Evolutionary conservation across 2,329 filamentous ascomycete species (phyloP), one percentile per base, ranked within the genome.

Genomic region (Fusarium napiforme): DNA sequence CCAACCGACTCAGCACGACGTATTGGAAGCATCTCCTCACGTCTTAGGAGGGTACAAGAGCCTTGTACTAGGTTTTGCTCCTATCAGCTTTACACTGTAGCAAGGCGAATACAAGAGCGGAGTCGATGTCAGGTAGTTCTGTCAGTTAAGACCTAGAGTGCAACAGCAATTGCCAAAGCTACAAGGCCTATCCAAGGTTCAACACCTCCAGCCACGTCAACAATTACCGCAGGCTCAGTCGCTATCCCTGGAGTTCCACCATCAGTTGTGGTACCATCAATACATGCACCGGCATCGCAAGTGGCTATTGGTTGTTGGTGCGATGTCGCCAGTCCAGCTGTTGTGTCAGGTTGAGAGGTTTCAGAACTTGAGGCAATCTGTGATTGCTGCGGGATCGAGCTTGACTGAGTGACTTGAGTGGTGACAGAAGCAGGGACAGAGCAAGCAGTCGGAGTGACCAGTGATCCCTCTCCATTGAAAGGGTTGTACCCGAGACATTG

Each of bases 401-500:
- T 40, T 11, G 45, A n/a, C 12, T 26, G 19, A 5, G 52, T 60
- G 4, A 40, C 9, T 16, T 40, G n/a, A 5, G 18, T 23, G 3
- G 16, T 42, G 12, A 34, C 39, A 7, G 64, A 67, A 16, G 28
- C 4, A 5, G 56, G 32, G 11, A 45, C 42, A 6, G 64, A 69
- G 30, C 66, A 69, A 15, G 21, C 64, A 9, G 64, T 69, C 1
- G 64, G 64, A 1, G 64, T 69, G 4, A 50, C 57, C 5, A 69
- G 36, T 1, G 66, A 63, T 15, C 66, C 63, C 7, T 46, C 37
- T 26, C 37, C 23, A 7, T 49, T 15, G 34, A 69, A 69, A 14
- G 66, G 66, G 21, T 68, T 69, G 15, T 69, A 64, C 0, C 64
- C 66, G 7, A 69, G 57, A 14, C 66, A 69, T 5, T 45, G 19